Evolutionary conservation across 306 rosid genomes (phyloP).

Genomic region (Rosa chinensis): DNA sequence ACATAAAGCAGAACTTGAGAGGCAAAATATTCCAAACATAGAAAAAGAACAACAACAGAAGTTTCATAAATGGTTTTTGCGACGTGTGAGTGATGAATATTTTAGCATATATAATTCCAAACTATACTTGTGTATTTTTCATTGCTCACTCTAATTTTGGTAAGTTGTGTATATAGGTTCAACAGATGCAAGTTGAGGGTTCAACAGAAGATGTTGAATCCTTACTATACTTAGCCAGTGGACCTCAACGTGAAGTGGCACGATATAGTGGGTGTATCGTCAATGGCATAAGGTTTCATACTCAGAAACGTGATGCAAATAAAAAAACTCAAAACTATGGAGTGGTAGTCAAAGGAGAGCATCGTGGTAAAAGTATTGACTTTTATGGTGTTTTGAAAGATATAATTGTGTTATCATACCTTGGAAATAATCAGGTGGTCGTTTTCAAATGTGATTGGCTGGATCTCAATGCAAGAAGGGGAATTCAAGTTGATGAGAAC

Average conservation of each 20-base stretch:
- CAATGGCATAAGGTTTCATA: background rate
- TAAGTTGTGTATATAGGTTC: background rate
- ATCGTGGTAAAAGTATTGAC: background rate
- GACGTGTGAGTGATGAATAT: background rate
- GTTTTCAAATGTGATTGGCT: slow-evolving; percentile 7
- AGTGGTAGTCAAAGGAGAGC: background rate
- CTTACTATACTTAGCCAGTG: background rate
- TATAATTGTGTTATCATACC: background rate
- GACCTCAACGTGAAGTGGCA: background rate
- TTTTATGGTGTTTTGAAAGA: background rate
- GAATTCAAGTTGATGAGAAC: background rate
- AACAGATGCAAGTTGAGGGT: background rate
- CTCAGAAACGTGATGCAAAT: background rate
- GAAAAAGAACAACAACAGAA: background rate
- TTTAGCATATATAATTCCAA: background rate
- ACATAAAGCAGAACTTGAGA: background rate
- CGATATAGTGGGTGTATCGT: background rate
- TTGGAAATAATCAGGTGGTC: background rate
- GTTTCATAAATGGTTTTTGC: background rate
- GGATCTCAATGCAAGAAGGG: background rate
- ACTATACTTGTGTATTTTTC: no score
- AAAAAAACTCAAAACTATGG: background rate
- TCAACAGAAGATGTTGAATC: background rate
- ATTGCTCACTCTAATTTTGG: no score
- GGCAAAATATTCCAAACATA: background rate